Base-by-base conservation (phyloP, 2,329 filamentous ascomycete genomes). In the Fusarium lateritium region DNA sequence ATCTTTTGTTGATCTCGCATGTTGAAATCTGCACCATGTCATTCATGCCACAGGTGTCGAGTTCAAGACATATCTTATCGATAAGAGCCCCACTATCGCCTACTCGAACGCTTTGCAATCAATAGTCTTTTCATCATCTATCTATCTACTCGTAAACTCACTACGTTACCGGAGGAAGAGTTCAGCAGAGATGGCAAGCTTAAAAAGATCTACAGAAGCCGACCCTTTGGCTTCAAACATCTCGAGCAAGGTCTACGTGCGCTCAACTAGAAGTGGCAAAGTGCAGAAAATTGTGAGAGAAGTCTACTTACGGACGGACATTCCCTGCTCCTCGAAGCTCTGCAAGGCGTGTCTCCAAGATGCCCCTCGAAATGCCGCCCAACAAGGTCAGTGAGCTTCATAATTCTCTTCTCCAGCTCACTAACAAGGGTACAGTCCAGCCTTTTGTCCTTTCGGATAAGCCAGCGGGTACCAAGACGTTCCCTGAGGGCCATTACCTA, bases 231-330 rank as follows among this genome's bases (percentile, higher is more conserved):
- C 90, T 31, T 85, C 91, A 46, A 97, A 92, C 77, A 91, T 98
- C 70, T 95, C 94, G 33, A 98, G 92, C 87, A 99, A 98, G 83
- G 90, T 97, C 75, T 99, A 97, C 78, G 93, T 99, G 69, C 89
- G 96, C 64, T 98, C 96, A 26, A 97, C 95, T 47, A 94, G 93
- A 81, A 96, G 90, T 80, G 96, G 96, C 80, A 98, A 98, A 83
- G 95, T 98, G 63, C 96, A 98, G 81, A 99, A 99, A 86, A 97
- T 99, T 76, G 96, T 99, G 71, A 90, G 94, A 76, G 96, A 99
- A 84, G 87, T 98, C 68, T 99, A 99, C 81, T 86, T 99, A 65
- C 90, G 96, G 79, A 93, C 95, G 82, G 96, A 99, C 79, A 98
- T 99, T 76, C 95, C 96, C 50, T 99, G 96, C 83, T 98, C 95